Percentiles rank a stretch among this genome's conserved stretches.
These are phyloP conservation scores for Pseudocercospora musae DNA, from an alignment of 2,329 filamentous ascomycete genomes.

Conservation along the genomic window DNA sequence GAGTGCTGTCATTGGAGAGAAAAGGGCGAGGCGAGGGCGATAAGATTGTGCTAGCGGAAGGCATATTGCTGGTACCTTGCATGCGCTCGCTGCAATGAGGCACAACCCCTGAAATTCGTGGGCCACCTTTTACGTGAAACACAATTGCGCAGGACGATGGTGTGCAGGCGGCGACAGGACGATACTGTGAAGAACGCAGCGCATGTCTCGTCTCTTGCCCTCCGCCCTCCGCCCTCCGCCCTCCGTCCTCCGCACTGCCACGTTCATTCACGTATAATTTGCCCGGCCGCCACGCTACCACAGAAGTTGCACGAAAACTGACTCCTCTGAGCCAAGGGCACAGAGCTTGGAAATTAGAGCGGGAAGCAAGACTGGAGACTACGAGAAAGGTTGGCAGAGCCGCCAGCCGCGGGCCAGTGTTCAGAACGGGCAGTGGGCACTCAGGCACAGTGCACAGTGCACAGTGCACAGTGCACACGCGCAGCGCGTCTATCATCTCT, in stretches of 20 bases:
- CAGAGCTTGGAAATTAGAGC: constrained; percentile 2
- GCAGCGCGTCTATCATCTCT: background rate
- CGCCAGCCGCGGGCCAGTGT: too few relatives aligned
- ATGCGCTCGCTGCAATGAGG: background rate
- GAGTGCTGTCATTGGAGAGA: background rate
- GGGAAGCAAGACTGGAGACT: background rate
- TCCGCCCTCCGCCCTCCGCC: background rate
- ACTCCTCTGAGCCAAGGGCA: background rate
- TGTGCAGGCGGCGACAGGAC: background rate
- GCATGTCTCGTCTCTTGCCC: background rate
- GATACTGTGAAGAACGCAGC: background rate
- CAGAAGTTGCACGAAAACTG: background rate
- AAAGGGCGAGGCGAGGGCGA: background rate
- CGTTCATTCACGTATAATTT: background rate
- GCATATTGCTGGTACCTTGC: background rate
- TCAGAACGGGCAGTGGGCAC: too few relatives aligned
- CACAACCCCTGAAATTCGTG: background rate
- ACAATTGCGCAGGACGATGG: background rate
- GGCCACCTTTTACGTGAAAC: background rate
- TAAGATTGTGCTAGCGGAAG: background rate
- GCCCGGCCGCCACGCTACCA: constrained; percentile 1
- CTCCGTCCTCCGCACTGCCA: background rate
- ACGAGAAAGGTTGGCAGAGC: constrained; percentile 4
- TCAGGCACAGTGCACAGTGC: background rate
- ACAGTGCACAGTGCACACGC: background rate